phyloP scores from a whole-genome alignment of 129 eudicot species.

The Chrysanthemum lavandulifolium region DNA sequence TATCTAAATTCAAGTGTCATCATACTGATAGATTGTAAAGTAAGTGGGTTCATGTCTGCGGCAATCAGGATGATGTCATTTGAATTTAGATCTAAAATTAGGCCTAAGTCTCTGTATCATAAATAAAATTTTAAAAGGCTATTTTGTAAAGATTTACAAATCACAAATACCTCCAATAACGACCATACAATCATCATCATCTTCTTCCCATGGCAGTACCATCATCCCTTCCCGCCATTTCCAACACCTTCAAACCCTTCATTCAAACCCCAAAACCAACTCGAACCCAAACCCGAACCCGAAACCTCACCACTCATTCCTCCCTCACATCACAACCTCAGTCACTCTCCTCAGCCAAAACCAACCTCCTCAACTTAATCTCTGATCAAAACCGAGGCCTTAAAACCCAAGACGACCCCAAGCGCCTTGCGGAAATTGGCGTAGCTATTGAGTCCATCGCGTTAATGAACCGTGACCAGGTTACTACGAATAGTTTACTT shows the following conservation, averaged over 20 bases:
- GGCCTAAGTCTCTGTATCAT: too few relatives aligned
- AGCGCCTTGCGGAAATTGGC: conserved; percentile 55
- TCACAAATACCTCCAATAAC: conserved; percentile 10
- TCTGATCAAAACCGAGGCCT: conserved; percentile 87
- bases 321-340: conserved; percentile 62
- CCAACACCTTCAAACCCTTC: conserved; percentile 27
- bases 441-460: conserved; percentile 64
- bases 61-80: too few relatives aligned
- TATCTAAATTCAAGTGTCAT: too few relatives aligned
- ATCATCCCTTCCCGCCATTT: conserved; percentile 62
- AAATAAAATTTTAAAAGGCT: neutral
- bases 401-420: conserved; percentile 67
- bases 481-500: conserved; percentile 60
- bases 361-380: conserved; percentile 61
- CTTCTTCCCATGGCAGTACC: conserved; percentile 56
- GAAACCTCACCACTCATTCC: conserved; percentile 40
- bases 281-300: conserved; percentile 4
- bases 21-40: too few relatives aligned
- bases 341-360: conserved; percentile 60
- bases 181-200: conserved; percentile 29
- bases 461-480: conserved; percentile 42
- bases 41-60: too few relatives aligned
- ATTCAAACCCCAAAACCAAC: conserved; percentile 31
- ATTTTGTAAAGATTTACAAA: neutral
- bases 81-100: too few relatives aligned